Base-by-base conservation (phyloP, 78 protist genomes). In the Dictyostelium firmibasis region DNA sequence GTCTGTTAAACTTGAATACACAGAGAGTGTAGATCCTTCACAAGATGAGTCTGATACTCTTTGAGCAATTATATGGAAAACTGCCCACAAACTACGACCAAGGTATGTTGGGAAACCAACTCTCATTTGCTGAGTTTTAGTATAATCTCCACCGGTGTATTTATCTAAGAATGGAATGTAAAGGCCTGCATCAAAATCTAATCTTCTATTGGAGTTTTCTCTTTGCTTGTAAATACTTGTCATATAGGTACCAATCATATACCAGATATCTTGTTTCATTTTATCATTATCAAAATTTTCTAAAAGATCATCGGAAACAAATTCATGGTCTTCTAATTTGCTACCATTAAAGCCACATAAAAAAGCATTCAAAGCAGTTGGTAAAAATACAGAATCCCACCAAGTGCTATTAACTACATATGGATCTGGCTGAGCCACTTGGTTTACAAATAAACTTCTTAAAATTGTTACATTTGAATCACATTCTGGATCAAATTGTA, bases 91-190 rank as follows among this genome's bases (percentile, higher is more conserved):
- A 18, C 57, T 16, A 27, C 87, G 69, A 4, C 87, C 87, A 1
- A 83, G 14, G 4, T 64, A 83, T 3, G 87, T 83, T 50, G 87
- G 87, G 33, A 83, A 83, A 0, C 87, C 87, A 35, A 83, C 87
- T 64, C 87, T 57, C 77, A 83, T 57, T 11, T 64, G 25, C 3
- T 83, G 74, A 35, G 43, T 33, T 20, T 4, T 20, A 0, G 87
- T 83, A 36, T 83, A 83, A 11, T 35, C 50, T 25, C 77, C 77
- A 60, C 77, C 77, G 4, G 77, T 83, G 7, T 27, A 64, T 41
- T n/a, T 57, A 25, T 83, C 87, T 4, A 83, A n/a, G 76, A 83
- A 83, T 57, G 87, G 87, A 36, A 83, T 35, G 27, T 83, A 83
- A 13, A 83, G 76, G 0, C 87, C 87, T 0, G 62, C 57, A 44